Conservation (phyloP, 176 grass and related monocot genomes). For the Aechmea fasciata region DNA sequence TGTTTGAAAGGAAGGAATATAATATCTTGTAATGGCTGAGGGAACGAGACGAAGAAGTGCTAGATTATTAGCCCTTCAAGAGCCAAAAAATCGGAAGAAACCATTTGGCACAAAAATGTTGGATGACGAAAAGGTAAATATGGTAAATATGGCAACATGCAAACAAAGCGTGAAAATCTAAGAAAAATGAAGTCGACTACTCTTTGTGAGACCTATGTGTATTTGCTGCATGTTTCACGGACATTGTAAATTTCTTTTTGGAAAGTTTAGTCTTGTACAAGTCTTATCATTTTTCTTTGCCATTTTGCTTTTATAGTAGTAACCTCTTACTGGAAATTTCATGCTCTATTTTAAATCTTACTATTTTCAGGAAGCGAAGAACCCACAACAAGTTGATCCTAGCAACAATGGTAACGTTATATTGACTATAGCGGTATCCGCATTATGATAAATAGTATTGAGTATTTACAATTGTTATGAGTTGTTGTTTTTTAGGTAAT, state of each 20-base stretch:
- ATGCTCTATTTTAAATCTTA: neutral
- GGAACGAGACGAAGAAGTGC: neutral
- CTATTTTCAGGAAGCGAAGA: neutral
- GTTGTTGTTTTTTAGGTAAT: neutral
- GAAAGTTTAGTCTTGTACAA: no score
- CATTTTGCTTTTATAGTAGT: neutral
- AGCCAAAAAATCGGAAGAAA: neutral
- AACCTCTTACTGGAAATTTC: neutral
- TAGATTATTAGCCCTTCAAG: conserved; percentile 2
- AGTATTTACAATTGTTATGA: no score
- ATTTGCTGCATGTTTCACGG: no score
- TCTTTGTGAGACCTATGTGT: no score
- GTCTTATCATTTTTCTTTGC: no score
- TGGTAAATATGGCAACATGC: neutral
- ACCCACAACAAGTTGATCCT: neutral
- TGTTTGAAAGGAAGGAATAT: neutral
- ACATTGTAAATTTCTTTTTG: no score
- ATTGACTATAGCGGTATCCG: neutral
- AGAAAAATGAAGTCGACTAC: neutral
- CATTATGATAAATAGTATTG: neutral
- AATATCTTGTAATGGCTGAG: conserved; percentile 29
- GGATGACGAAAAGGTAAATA: neutral
- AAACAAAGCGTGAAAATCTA: neutral
- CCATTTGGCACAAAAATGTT: neutral
- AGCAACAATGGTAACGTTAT: neutral